Conservation (phyloP, 352 stramenopile genomes). For the Bremia lactucae region DNA sequence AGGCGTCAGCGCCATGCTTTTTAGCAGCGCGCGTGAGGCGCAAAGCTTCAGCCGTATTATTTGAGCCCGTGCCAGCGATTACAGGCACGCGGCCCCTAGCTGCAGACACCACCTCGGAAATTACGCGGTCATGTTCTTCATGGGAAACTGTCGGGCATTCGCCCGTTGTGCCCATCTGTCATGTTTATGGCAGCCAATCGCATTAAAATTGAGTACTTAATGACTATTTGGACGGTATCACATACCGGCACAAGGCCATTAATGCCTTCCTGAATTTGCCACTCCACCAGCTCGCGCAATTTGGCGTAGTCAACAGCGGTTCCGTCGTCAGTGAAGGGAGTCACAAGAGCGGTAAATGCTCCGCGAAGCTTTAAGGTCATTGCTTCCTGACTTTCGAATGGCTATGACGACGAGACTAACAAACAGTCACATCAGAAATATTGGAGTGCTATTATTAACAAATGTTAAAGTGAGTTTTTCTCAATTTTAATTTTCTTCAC, state of each 20-base stretch:
- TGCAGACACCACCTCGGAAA: conserved; percentile 85
- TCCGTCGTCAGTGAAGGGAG: conserved; percentile 89
- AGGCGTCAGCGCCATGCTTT: conserved; percentile 89
- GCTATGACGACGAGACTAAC: no score
- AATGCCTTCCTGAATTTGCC: conserved; percentile 90
- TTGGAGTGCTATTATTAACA: no score
- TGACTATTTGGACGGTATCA: conserved; percentile 5
- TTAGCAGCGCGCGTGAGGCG: conserved; percentile 84
- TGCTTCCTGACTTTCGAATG: conserved; percentile 8
- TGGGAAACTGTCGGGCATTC: conserved; percentile 92
- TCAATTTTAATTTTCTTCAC: no score
- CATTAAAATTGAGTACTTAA: neutral
- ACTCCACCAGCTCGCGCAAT: conserved; percentile 86
- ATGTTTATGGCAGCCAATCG: neutral
- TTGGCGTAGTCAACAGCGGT: conserved; percentile 88
- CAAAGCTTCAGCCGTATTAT: conserved; percentile 82
- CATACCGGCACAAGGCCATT: conserved; percentile 91
- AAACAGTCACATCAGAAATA: no score
- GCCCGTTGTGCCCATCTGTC: conserved; percentile 92
- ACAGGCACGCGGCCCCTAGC: conserved; percentile 83
- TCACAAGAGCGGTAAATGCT: conserved; percentile 91
- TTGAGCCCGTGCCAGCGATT: conserved; percentile 93
- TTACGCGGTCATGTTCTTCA: conserved; percentile 92
- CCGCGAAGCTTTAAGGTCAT: conserved; percentile 59
- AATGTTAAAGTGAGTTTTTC: no score